Evolutionary conservation across 768 basidiomycete genomes (phyloP).

Genomic region (Hypholoma fasciculare): DNA sequence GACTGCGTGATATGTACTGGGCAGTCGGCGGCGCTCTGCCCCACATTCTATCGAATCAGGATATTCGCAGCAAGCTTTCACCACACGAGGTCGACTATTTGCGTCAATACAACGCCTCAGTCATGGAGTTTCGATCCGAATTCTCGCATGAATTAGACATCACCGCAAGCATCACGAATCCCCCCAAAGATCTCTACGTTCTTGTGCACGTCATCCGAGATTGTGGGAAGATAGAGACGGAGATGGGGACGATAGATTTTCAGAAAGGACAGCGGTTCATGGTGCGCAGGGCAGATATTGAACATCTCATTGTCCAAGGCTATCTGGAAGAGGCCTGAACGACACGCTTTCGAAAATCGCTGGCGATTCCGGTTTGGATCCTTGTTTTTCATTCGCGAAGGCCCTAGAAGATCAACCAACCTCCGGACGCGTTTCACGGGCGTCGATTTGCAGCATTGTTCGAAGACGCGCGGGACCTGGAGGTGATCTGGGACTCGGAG

Average conservation of each 20-base stretch:
- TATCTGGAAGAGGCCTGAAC: constrained; percentile 72
- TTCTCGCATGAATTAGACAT: constrained; percentile 89
- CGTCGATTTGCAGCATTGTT: no score
- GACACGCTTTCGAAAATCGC: no score
- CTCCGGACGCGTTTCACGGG: no score
- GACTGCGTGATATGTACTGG: constrained; percentile 90
- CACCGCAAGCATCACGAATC: constrained; percentile 75
- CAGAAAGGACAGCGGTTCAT: constrained; percentile 88
- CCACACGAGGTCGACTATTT: constrained; percentile 64
- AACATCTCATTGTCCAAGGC: constrained; percentile 92
- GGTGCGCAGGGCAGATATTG: constrained; percentile 86
- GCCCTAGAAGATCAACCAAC: no score
- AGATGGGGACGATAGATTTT: constrained; percentile 89
- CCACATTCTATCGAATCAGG: constrained; percentile 68
- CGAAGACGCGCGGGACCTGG: no score
- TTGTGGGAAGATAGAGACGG: constrained; percentile 91
- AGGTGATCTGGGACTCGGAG: no score
- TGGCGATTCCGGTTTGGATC: no score
- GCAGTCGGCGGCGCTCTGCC: constrained; percentile 83
- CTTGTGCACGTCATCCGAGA: constrained; percentile 85
- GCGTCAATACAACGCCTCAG: constrained; percentile 73
- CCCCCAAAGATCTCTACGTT: constrained; percentile 89
- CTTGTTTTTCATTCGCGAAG: no score
- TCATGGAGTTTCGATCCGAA: constrained; percentile 83
- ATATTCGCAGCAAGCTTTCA: constrained; percentile 66